These are phyloP conservation scores for Lecanoromycetidae sp. DNA, from an alignment of 2,329 filamentous ascomycete genomes.

Conservation along the genomic window DNA sequence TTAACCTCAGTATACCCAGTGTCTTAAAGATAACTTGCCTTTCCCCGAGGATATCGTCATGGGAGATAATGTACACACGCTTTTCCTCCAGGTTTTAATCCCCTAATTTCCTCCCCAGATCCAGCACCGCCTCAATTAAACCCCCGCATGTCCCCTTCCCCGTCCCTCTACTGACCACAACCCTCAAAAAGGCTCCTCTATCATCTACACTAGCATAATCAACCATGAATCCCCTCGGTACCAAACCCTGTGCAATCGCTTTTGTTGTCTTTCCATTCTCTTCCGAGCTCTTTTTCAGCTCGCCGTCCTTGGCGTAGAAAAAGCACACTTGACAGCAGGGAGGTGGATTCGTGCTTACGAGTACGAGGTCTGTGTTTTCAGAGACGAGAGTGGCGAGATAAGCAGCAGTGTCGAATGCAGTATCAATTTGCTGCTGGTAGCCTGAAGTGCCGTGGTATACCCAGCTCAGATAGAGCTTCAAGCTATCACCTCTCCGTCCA, in stretches of 20 bases:
- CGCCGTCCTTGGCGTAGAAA: conserved; percentile 50
- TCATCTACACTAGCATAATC: conserved; percentile 47
- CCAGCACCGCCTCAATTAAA: conserved; percentile 48
- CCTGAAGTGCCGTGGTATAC: conserved; percentile 73
- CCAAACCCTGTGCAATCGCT: conserved; percentile 41
- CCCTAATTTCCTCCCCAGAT: conserved; percentile 4
- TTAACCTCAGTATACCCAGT: no score
- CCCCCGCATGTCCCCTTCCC: conserved; percentile 48
- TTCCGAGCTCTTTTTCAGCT: conserved; percentile 27
- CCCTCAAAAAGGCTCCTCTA: conserved; percentile 54
- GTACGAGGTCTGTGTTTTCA: conserved; percentile 46
- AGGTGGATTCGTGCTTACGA: conserved; percentile 65
- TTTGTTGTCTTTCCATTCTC: conserved; percentile 46
- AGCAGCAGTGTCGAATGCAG: conserved; percentile 58
- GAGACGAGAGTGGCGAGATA: conserved; percentile 53
- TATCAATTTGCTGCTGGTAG: conserved; percentile 57
- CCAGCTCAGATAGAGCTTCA: conserved; percentile 84
- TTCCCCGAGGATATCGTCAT: no score
- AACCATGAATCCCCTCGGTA: conserved; percentile 55
- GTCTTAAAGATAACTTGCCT: no score
- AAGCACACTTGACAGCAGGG: conserved; percentile 93
- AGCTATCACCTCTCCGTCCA: conserved; percentile 68
- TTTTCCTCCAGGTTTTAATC: background rate
- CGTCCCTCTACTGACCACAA: conserved; percentile 54
- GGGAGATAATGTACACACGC: no score